Evolutionary conservation across 805 yeast species (phyloP), one percentile per base, ranked within the genome.

Genomic region (Wickerhamomyces pijperi): DNA sequence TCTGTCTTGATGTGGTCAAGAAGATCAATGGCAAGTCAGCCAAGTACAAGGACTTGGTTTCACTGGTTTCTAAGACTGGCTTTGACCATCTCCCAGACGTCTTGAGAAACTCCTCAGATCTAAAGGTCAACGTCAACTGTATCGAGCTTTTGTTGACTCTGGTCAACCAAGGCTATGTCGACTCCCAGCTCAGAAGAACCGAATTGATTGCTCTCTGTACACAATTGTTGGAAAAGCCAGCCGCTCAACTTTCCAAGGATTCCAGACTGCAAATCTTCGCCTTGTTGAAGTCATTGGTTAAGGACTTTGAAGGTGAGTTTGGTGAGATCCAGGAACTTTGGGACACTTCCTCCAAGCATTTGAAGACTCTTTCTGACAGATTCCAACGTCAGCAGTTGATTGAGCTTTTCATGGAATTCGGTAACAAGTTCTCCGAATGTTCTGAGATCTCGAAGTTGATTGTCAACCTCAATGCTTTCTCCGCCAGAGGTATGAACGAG

Each of bases 401-500:
- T n/a, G 56, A 60, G 2, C 71, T 86, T 3, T 78, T 84, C 46
- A 48, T 50, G 2, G 70, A 73, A 17, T 65, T 90, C 38, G 85
- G 87, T 16, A 53, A 51, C 2, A 70, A 69, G 39, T 72, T 73
- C 40, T 48, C 53, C 1, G 66, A 64, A 2, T 62, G 71, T 20
- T 49, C 59, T 15, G 54, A 59, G 6, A 74, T 79, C 20, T 72
- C 80, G 2, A 49, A 51, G 0, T 55, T 86, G n/a, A 53, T 85
- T 13, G 60, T 60, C 2, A 86, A 76, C 31, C 61, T 90, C 43
- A 88, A 92, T 53, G 65, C 95, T 0, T 83, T 66, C 50, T 74
- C 87, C 0, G 53, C 55, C 2, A 72, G 60, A 28, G 68, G 84
- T 39, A 60, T 86, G 40, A 78, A 76, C 25, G 87, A 82, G 46